These are phyloP conservation scores for Hanseniaspora pseudoguilliermondii DNA, from an alignment of 805 yeast species.

Conservation along the genomic window DNA sequence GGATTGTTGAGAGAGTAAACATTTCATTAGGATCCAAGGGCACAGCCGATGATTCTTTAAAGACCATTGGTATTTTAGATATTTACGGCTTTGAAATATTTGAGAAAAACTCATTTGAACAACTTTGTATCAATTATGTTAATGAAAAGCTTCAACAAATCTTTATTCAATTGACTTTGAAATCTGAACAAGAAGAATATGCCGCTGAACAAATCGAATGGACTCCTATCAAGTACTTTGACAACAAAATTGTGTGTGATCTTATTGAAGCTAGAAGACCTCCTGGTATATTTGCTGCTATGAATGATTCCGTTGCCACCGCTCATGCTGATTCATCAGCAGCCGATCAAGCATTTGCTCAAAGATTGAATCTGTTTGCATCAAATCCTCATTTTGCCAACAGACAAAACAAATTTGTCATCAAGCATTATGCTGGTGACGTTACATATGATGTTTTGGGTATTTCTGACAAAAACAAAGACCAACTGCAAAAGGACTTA, in stretches of 20 bases:
- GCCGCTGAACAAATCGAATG: slow-evolving; percentile 89
- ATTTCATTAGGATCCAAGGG: slow-evolving; percentile 49
- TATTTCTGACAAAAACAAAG: slow-evolving; percentile 96
- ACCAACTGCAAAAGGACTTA: slow-evolving; percentile 78
- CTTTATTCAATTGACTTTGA: slow-evolving; percentile 86
- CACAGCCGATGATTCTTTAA: slow-evolving; percentile 31
- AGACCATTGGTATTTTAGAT: slow-evolving; percentile 86
- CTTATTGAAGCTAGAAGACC: slow-evolving; percentile 88
- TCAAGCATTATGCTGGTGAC: slow-evolving; percentile 97
- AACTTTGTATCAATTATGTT: slow-evolving; percentile 87
- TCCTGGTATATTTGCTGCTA: slow-evolving; percentile 90
- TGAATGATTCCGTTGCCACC: slow-evolving; percentile 93
- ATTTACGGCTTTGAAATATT: slow-evolving; percentile 94
- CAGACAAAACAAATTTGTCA: slow-evolving; percentile 72
- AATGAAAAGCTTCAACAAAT: slow-evolving; percentile 94
- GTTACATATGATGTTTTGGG: slow-evolving; percentile 80
- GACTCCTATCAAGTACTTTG: slow-evolving; percentile 95
- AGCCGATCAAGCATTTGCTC: slow-evolving; percentile 92
- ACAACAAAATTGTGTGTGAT: slow-evolving; percentile 92
- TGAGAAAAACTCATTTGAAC: slow-evolving; percentile 90
- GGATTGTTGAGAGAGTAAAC: slow-evolving; percentile 92
- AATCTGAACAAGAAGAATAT: slow-evolving; percentile 96
- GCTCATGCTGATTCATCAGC: slow-evolving; percentile 96
- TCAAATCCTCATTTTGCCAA: slow-evolving; percentile 78
- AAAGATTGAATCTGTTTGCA: slow-evolving; percentile 73